phyloP scores from a whole-genome alignment of 208 protist species.

The Porcisia hertigi region DNA sequence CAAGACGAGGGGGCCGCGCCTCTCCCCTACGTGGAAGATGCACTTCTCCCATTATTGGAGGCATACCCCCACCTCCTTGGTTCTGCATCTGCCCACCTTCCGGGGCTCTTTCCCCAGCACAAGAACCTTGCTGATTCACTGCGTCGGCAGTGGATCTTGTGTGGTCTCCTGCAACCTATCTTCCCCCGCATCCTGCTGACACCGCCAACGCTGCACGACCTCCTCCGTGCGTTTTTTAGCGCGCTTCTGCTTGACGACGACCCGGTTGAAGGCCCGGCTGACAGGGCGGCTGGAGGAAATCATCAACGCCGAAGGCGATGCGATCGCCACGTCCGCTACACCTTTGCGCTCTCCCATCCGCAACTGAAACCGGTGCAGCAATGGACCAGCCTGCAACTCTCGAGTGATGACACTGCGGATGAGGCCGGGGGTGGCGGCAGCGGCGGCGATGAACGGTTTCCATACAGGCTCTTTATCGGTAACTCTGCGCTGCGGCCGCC shows the following conservation, averaged over 20 bases:
- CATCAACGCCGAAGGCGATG: not conserved
- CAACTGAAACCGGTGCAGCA: constrained; percentile 6
- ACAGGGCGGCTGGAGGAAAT: not conserved
- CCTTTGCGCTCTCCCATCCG: constrained; percentile 24
- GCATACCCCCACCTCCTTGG: not conserved
- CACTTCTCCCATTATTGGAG: constrained; percentile 7
- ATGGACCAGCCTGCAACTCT: constrained; percentile 2
- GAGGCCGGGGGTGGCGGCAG: not conserved
- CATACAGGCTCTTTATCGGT: not conserved
- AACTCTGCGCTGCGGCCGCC: not conserved
- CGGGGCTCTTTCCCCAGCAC: not conserved
- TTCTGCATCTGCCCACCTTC: not conserved
- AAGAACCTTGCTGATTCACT: constrained; percentile 1
- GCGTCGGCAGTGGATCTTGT: constrained; percentile 27
- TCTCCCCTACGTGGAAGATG: not conserved
- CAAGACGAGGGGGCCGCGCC: not conserved
- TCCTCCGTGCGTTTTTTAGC: constrained; percentile 15
- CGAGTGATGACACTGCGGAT: not conserved
- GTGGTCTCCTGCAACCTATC: constrained; percentile 27
- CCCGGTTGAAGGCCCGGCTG: not conserved
- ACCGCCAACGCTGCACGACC: constrained; percentile 12
- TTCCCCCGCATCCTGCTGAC: constrained; percentile 14
- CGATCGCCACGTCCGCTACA: constrained; percentile 25
- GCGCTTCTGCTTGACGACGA: constrained; percentile 4
- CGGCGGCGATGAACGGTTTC: not conserved